These are phyloP conservation scores for Alternaria sp. DNA, from an alignment of 2,329 filamentous ascomycete species.

Conservation along the genomic window DNA sequence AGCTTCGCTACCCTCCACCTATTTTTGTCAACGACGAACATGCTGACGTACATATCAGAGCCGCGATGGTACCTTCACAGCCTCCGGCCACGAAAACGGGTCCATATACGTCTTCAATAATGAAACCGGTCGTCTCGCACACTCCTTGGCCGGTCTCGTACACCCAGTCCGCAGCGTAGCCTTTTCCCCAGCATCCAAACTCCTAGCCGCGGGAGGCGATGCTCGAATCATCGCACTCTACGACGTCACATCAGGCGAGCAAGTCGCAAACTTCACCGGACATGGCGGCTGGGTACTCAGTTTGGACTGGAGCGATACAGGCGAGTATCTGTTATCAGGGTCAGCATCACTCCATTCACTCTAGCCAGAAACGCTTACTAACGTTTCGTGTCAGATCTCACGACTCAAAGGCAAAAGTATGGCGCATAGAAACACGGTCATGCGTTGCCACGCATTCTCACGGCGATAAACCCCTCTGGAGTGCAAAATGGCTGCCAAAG, in stretches of 20 bases:
- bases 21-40: background rate
- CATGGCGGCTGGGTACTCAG: slow-evolving; percentile 89
- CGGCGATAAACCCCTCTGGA: slow-evolving; percentile 64
- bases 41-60: slow-evolving; percentile 54
- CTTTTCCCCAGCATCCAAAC: slow-evolving; percentile 85
- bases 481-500: slow-evolving; percentile 52
- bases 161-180: slow-evolving; percentile 85
- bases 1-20: slow-evolving; percentile 15
- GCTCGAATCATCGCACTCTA: slow-evolving; percentile 89
- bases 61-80: slow-evolving; percentile 81
- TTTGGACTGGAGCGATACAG: slow-evolving; percentile 91
- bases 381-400: slow-evolving; percentile 66
- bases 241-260: slow-evolving; percentile 90
- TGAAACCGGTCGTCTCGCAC: slow-evolving; percentile 81
- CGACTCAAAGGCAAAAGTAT: slow-evolving; percentile 95
- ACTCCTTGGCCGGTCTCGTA: slow-evolving; percentile 85
- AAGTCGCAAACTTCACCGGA: slow-evolving; percentile 82
- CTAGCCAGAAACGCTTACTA: too few relatives aligned
- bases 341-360: slow-evolving; percentile 42
- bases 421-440: slow-evolving; percentile 82
- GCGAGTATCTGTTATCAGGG: slow-evolving; percentile 89
- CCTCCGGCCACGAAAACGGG: slow-evolving; percentile 91
- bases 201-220: slow-evolving; percentile 90
- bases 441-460: slow-evolving; percentile 96
- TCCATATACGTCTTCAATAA: slow-evolving; percentile 96